Percentiles rank a stretch among this genome's conserved stretches.
Evolutionary conservation across 176 grass and related monocot species (phyloP).

Genomic region (Musa schizocarpa): DNA sequence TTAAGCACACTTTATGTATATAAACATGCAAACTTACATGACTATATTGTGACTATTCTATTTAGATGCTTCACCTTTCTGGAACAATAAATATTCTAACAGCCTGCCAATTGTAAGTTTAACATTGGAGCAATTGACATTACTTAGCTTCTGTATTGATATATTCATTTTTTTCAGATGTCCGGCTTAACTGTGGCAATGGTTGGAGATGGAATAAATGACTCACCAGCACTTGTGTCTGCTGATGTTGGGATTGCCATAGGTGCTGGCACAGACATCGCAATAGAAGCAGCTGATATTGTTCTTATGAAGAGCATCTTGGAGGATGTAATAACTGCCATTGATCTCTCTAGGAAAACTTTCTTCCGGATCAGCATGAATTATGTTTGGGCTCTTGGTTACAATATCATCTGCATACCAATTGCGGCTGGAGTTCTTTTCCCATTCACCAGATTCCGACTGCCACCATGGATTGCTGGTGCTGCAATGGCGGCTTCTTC

Average conservation of each 20-base stretch:
- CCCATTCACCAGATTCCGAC: conserved; percentile 53
- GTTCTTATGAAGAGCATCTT: conserved; percentile 95
- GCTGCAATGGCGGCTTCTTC: conserved; percentile 93
- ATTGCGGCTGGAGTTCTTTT: conserved; percentile 73
- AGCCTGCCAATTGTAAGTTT: too few species aligned
- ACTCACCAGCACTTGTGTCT: conserved; percentile 77
- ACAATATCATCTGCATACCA: conserved; percentile 79
- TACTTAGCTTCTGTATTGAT: not conserved
- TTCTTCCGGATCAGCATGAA: conserved; percentile 90
- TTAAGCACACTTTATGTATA: not conserved
- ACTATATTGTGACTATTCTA: not conserved
- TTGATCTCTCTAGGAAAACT: conserved; percentile 87
- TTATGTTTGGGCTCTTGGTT: conserved; percentile 88
- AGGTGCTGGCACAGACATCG: conserved; percentile 77
- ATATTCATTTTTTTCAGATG: conserved; percentile 25
- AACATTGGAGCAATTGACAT: not conserved
- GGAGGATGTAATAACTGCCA: conserved; percentile 85
- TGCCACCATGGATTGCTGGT: conserved; percentile 88
- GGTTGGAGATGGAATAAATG: conserved; percentile 93
- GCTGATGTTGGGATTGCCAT: conserved; percentile 81
- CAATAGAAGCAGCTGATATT: conserved; percentile 93
- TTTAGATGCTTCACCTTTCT: not conserved
- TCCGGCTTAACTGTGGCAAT: conserved; percentile 69
- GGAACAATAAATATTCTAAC: not conserved
- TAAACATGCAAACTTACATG: not conserved